Conservation (phyloP, 2,329 filamentous ascomycete species). For the Thielaviopsis musarum region DNA sequence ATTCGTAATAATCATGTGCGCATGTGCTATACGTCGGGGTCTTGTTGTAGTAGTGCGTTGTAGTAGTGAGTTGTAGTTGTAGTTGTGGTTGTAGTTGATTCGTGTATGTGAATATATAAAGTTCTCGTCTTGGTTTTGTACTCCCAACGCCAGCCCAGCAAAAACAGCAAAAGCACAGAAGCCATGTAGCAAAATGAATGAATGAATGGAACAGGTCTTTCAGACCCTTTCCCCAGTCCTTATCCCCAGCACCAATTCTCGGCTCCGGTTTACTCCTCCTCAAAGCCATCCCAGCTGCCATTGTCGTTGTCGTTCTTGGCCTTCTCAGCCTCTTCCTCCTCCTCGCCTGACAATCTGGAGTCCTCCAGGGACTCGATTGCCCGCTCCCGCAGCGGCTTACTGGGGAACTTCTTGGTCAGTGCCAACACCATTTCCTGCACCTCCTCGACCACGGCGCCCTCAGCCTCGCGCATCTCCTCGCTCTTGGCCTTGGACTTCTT, state of each 20-base stretch:
- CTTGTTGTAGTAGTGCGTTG: no score
- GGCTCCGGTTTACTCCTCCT: constrained; percentile 23
- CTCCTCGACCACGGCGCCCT: constrained; percentile 35
- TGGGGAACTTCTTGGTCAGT: constrained; percentile 37
- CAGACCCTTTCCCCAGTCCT: not conserved
- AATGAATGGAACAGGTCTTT: not conserved
- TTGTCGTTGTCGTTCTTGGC: constrained; percentile 27
- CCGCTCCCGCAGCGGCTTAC: constrained; percentile 55
- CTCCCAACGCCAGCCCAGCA: constrained; percentile 10
- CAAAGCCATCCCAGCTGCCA: constrained; percentile 52
- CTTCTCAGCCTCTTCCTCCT: constrained; percentile 18
- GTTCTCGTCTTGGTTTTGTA: constrained; percentile 2
- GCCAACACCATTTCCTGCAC: constrained; percentile 41
- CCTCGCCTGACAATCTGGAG: constrained; percentile 49
- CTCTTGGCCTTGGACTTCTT: constrained; percentile 17
- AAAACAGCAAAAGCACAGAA: constrained; percentile 5
- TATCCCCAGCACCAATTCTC: not conserved
- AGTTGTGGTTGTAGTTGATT: no score
- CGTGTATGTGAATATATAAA: not conserved
- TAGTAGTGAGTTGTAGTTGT: no score
- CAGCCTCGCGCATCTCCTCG: constrained; percentile 15
- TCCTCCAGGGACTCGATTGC: constrained; percentile 57
- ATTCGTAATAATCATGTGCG: no score
- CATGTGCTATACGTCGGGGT: no score
- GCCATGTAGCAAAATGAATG: not conserved